Evolutionary conservation across 2,329 filamentous ascomycete species (phyloP).

Genomic region (Diatrype stigma): DNA sequence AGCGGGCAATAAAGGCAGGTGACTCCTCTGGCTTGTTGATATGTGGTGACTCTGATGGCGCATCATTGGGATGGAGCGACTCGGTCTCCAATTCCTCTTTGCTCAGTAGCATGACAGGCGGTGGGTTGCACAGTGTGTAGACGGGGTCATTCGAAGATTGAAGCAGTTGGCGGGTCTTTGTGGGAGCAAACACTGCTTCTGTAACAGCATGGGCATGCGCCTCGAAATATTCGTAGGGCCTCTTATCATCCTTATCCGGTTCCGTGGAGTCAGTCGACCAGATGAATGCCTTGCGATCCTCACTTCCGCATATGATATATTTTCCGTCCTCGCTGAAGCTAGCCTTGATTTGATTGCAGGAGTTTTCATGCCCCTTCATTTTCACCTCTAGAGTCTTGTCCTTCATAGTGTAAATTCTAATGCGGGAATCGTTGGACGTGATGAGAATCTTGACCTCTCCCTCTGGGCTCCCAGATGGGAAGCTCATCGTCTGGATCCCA

Average conservation of each 20-base stretch:
- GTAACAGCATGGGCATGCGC: conserved; percentile 87
- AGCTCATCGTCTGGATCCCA: conserved; percentile 72
- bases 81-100: conserved; percentile 57
- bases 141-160: conserved; percentile 82
- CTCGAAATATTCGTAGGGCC: conserved; percentile 83
- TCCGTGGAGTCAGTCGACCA: conserved; percentile 68
- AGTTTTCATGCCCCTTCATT: conserved; percentile 86
- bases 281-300: conserved; percentile 85
- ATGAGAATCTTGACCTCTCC: conserved; percentile 79
- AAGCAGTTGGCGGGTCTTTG: conserved; percentile 70
- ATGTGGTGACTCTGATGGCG: conserved; percentile 19
- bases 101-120: conserved; percentile 77
- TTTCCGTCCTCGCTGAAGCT: conserved; percentile 81
- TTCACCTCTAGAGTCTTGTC: conserved; percentile 85
- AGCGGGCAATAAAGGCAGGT: conserved; percentile 72
- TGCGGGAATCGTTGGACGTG: conserved; percentile 90
- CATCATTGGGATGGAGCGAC: conserved; percentile 33
- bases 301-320: conserved; percentile 88
- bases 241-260: conserved; percentile 68
- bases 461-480: conserved; percentile 46
- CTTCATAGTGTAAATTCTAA: conserved; percentile 82
- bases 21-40: conserved; percentile 58
- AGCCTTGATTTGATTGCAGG: conserved; percentile 84
- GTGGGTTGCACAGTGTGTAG: conserved; percentile 95
- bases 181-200: conserved; percentile 80